A percentile compares a stretch with the other conserved stretches of the same genome.
Evolutionary conservation across 1,284 basidiomycete genomes (phyloP).

Genomic region (Heterobasidion occidentale): DNA sequence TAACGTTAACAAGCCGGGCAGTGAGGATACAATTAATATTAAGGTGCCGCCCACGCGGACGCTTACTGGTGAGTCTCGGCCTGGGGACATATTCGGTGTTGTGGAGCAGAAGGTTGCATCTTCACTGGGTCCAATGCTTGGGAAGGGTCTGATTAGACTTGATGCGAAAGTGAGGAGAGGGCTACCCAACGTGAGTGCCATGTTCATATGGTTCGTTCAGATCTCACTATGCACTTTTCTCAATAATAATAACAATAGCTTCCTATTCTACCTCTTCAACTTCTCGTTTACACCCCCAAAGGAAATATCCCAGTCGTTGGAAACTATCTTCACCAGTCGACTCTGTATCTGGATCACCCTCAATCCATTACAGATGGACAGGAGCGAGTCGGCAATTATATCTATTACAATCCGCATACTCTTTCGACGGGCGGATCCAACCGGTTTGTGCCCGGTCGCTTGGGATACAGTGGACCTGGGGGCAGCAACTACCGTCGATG

Average conservation of each 20-base stretch:
- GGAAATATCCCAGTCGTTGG: constrained; percentile 82
- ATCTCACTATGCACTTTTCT: constrained; percentile 1
- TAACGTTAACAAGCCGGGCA: constrained; percentile 43
- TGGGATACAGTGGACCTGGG: constrained; percentile 32
- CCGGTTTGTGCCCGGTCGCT: constrained; percentile 31
- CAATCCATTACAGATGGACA: constrained; percentile 15
- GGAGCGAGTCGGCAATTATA: constrained; percentile 45
- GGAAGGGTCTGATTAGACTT: constrained; percentile 75
- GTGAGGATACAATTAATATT: constrained; percentile 79
- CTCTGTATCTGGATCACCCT: constrained; percentile 79
- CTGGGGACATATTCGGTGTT: constrained; percentile 72
- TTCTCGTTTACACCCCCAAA: constrained; percentile 89
- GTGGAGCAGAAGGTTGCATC: constrained; percentile 79
- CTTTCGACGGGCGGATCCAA: constrained; percentile 65
- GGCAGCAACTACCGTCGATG: constrained; percentile 41
- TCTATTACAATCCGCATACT: constrained; percentile 87
- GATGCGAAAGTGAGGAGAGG: constrained; percentile 74
- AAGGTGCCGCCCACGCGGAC: constrained; percentile 51
- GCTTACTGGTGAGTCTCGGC: constrained; percentile 39
- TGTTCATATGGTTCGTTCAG: constrained; percentile 2
- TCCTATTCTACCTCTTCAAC: constrained; percentile 73
- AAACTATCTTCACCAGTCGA: constrained; percentile 60
- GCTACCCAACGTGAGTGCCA: constrained; percentile 48
- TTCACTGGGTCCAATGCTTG: constrained; percentile 72
- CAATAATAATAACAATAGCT: constrained; percentile 34